Evolutionary conservation across 192 early-diverging fungal genomes (phyloP).

Genomic region (Umbelopsis ramanniana): DNA sequence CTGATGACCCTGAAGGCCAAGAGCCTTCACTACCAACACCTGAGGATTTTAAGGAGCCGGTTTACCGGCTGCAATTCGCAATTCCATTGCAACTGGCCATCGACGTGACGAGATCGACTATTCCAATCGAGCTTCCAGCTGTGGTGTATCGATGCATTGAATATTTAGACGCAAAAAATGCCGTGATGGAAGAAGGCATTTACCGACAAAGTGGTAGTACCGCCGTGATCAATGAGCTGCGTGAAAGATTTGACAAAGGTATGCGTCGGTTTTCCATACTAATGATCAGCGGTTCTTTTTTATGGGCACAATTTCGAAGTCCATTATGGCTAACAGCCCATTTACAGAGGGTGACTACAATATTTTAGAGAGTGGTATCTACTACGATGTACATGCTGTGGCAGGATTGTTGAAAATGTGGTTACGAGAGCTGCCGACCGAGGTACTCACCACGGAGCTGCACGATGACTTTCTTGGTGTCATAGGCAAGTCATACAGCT

Average conservation of each 20-base stretch:
- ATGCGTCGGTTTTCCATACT: background rate
- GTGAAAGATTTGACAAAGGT: slow-evolving; percentile 74
- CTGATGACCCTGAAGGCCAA: slow-evolving; percentile 26
- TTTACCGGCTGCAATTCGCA: slow-evolving; percentile 65
- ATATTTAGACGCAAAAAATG: slow-evolving; percentile 89
- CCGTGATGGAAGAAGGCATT: slow-evolving; percentile 91
- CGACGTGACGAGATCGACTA: slow-evolving; percentile 67
- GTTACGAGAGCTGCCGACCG: slow-evolving; percentile 85
- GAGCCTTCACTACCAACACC: slow-evolving; percentile 5
- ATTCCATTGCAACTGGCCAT: slow-evolving; percentile 83
- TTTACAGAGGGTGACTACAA: slow-evolving; percentile 73
- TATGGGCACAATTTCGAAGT: background rate
- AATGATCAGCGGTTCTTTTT: background rate
- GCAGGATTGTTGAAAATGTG: slow-evolving; percentile 93
- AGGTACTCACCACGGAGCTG: slow-evolving; percentile 82
- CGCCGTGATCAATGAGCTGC: slow-evolving; percentile 71
- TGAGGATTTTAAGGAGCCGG: background rate
- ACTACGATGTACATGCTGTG: slow-evolving; percentile 91
- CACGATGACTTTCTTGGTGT: slow-evolving; percentile 82
- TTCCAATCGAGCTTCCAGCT: slow-evolving; percentile 83
- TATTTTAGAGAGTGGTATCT: slow-evolving; percentile 57
- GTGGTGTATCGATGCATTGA: slow-evolving; percentile 97
- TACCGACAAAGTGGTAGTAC: slow-evolving; percentile 89
- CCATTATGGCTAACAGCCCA: background rate
- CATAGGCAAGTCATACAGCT: slow-evolving; percentile 57